Conservation (phyloP, 306 rosid species). For the Quercus berberidifolia region DNA sequence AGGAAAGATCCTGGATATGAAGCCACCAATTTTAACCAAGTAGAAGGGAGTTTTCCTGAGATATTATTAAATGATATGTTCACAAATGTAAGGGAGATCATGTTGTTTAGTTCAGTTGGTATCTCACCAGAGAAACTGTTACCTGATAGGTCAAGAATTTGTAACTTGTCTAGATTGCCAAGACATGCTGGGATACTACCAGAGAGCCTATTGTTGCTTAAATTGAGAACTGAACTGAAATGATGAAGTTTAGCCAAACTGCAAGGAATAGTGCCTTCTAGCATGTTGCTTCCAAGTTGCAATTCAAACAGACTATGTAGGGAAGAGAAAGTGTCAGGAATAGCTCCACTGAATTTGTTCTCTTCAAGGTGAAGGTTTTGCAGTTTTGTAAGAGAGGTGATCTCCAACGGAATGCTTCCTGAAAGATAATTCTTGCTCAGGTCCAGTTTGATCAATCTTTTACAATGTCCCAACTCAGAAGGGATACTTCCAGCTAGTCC, state of each 20-base stretch:
- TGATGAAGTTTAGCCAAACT: constrained; percentile 10
- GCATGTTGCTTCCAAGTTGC: constrained; percentile 18
- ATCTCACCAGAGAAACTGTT: constrained; percentile 11
- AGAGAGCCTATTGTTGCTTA: constrained; percentile 19
- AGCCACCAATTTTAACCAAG: constrained; percentile 16
- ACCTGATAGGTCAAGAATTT: constrained; percentile 16
- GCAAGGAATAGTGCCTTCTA: constrained; percentile 14
- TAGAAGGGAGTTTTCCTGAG: constrained; percentile 17
- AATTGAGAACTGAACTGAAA: constrained; percentile 10
- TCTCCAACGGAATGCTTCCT: constrained; percentile 16
- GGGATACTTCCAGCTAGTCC: constrained; percentile 6
- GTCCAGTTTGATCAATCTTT: constrained; percentile 3
- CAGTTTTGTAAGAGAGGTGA: constrained; percentile 10
- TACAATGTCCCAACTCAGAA: constrained; percentile 6
- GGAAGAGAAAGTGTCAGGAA: constrained; percentile 14
- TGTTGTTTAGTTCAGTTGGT: constrained; percentile 9
- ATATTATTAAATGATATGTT: constrained; percentile 16
- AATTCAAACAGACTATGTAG: constrained; percentile 7
- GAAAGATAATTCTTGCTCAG: constrained; percentile 13
- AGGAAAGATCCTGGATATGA: constrained; percentile 20
- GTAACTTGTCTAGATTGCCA: constrained; percentile 16
- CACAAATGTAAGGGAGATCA: constrained; percentile 23
- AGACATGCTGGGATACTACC: constrained; percentile 16
- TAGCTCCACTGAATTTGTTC: constrained; percentile 11
- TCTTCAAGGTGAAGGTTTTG: constrained; percentile 17